A percentile compares a stretch with the other conserved stretches of the same genome.
Conservation (phyloP, 1,139 yeast genomes). For the Nakaseomyces glabratus region DNA sequence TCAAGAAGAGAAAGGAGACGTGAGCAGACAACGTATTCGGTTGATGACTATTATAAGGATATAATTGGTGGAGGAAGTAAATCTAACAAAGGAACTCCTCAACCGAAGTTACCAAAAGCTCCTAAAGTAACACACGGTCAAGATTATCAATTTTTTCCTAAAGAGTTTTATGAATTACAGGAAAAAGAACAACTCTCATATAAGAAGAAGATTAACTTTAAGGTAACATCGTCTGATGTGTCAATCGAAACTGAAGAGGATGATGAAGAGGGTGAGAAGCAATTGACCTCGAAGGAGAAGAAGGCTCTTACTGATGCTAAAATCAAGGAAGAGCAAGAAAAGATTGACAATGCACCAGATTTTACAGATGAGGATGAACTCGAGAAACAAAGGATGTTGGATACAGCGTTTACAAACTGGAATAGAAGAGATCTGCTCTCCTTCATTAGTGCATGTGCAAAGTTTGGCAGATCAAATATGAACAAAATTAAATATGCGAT, state of each 20-base stretch:
- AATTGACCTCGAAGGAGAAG: constrained; percentile 24
- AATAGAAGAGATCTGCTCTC: constrained; percentile 81
- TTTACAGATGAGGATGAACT: constrained; percentile 67
- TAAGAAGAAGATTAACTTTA: constrained; percentile 64
- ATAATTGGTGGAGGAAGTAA: constrained; percentile 35
- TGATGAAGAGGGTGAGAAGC: constrained; percentile 29
- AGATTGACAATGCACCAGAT: constrained; percentile 61
- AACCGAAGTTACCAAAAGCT: constrained; percentile 48
- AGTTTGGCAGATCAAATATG: constrained; percentile 60
- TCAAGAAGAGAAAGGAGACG: constrained; percentile 86
- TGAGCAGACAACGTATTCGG: constrained; percentile 78
- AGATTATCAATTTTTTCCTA: constrained; percentile 85
- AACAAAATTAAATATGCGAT: constrained; percentile 54
- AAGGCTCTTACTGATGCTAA: constrained; percentile 34
- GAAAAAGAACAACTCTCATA: constrained; percentile 72
- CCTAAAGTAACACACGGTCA: constrained; percentile 68
- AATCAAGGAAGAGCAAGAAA: constrained; percentile 48
- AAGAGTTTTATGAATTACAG: constrained; percentile 52
- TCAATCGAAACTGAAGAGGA: constrained; percentile 29
- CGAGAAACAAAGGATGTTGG: constrained; percentile 51
- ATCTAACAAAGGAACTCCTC: constrained; percentile 35
- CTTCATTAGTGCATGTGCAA: constrained; percentile 73
- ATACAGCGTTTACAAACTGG: constrained; percentile 72
- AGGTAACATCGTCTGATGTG: constrained; percentile 48
- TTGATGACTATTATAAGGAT: constrained; percentile 82